Conservation (phyloP, 2,329 filamentous ascomycete species). For the Venturia pyrina region DNA sequence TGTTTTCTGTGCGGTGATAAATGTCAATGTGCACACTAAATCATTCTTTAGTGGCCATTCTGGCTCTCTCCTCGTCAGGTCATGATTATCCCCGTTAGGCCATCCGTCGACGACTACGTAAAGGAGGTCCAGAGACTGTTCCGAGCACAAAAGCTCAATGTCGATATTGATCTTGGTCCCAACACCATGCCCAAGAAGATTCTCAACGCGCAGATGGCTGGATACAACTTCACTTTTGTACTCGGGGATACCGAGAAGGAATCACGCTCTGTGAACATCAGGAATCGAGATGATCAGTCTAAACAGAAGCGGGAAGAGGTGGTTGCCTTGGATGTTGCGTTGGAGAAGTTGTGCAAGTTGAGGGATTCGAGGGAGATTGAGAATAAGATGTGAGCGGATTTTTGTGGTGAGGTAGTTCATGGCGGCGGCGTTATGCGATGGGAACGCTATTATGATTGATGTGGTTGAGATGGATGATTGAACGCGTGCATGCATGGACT, state of each 20-base stretch:
- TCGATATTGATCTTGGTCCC: conserved; percentile 60
- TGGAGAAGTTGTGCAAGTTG: conserved; percentile 40
- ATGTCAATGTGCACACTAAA: neutral
- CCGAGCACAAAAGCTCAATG: conserved; percentile 57
- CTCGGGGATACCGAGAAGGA: conserved; percentile 54
- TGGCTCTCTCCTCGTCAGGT: conserved; percentile 81
- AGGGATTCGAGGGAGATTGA: conserved; percentile 22
- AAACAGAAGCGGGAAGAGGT: conserved; percentile 54
- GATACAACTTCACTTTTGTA: conserved; percentile 78
- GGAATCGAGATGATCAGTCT: conserved; percentile 52
- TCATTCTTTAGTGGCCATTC: conserved; percentile 55
- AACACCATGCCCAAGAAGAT: conserved; percentile 90
- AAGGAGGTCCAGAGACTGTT: conserved; percentile 59
- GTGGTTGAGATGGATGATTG: neutral
- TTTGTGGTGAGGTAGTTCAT: neutral
- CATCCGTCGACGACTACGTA: conserved; percentile 61
- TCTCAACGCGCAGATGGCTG: conserved; percentile 65
- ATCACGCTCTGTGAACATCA: conserved; percentile 49
- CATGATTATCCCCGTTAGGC: conserved; percentile 67
- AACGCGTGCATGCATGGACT: no score
- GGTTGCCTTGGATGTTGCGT: conserved; percentile 49
- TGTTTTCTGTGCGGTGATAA: neutral
- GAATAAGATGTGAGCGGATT: conserved; percentile 2
- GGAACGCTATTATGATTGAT: neutral
- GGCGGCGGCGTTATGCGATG: neutral